phyloP scores from a whole-genome alignment of 306 rosid species.

The Inga oerstediana region DNA sequence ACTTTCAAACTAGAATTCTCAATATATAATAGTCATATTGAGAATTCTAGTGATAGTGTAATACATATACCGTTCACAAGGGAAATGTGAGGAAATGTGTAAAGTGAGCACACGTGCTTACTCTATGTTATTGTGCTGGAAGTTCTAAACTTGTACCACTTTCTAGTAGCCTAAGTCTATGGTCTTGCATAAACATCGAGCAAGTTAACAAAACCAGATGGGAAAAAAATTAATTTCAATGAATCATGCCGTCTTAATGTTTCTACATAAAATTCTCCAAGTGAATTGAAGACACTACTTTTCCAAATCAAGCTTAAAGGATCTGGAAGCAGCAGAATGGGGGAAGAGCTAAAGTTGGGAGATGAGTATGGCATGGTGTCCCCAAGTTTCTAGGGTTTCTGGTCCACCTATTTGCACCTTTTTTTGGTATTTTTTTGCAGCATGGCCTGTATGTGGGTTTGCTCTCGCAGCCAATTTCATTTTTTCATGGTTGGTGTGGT shows the following conservation, averaged over 20 bases:
- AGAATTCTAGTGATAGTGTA: not conserved
- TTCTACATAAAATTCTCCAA: not conserved
- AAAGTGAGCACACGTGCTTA: not conserved
- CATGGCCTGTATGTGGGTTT: not conserved
- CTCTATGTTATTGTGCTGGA: not conserved
- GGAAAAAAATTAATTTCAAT: too few species aligned
- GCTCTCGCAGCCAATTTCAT: not conserved
- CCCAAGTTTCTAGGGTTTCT: not conserved
- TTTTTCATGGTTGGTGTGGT: not conserved
- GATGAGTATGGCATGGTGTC: not conserved
- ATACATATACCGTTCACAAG: not conserved
- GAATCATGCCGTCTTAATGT: not conserved
- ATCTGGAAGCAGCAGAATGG: not conserved
- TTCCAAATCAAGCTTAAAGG: not conserved
- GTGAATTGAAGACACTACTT: not conserved
- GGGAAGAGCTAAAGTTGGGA: not conserved
- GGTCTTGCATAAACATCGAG: not conserved
- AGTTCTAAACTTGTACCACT: not conserved
- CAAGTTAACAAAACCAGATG: not conserved
- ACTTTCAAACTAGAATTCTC: not conserved
- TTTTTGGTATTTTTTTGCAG: not conserved
- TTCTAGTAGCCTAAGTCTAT: not conserved
- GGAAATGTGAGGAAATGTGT: not conserved
- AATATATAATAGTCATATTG: not conserved
- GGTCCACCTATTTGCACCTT: not conserved